Percentiles rank a stretch among this genome's conserved stretches.
Evolutionary conservation across 176 grass and related monocot species (phyloP).

Genomic region (Urochloa ruziziensis): DNA sequence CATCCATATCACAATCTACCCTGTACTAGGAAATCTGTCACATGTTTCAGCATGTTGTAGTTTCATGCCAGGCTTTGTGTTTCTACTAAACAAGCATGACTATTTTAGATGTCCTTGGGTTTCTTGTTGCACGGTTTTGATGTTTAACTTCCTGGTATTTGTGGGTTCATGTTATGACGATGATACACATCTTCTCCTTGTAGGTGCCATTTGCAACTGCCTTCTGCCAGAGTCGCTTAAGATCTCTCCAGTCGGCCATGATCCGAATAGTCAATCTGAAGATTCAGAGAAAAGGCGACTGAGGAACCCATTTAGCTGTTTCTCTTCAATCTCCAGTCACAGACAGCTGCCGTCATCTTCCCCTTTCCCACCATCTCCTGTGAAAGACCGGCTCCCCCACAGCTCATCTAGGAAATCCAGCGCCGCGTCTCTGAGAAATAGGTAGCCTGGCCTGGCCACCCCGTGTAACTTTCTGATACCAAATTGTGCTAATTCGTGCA

Average conservation of each 20-base stretch:
- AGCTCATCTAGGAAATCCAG: conserved; percentile 46
- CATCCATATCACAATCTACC: no score
- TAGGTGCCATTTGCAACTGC: conserved; percentile 91
- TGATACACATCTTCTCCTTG: neutral
- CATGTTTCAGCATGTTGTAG: no score
- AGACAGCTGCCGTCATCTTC: conserved; percentile 55
- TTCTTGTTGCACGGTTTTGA: neutral
- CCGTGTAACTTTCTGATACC: conserved; percentile 34
- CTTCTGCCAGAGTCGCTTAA: conserved; percentile 83
- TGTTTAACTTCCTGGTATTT: neutral
- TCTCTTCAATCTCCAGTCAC: conserved; percentile 89
- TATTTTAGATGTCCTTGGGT: neutral
- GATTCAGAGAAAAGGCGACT: conserved; percentile 75
- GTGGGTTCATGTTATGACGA: neutral
- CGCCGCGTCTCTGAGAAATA: conserved; percentile 33
- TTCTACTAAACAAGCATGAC: neutral
- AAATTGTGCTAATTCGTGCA: conserved; percentile 39
- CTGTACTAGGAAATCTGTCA: no score
- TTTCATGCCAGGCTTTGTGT: neutral
- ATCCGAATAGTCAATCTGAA: conserved; percentile 62
- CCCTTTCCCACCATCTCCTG: conserved; percentile 60
- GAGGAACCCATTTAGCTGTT: conserved; percentile 73
- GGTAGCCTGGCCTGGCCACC: conserved; percentile 12
- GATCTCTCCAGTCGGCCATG: conserved; percentile 70
- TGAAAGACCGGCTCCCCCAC: conserved; percentile 43